These are phyloP conservation scores for Parachaetomium inaequale DNA, from an alignment of 495 filamentous ascomycete genomes.

Conservation along the genomic window DNA sequence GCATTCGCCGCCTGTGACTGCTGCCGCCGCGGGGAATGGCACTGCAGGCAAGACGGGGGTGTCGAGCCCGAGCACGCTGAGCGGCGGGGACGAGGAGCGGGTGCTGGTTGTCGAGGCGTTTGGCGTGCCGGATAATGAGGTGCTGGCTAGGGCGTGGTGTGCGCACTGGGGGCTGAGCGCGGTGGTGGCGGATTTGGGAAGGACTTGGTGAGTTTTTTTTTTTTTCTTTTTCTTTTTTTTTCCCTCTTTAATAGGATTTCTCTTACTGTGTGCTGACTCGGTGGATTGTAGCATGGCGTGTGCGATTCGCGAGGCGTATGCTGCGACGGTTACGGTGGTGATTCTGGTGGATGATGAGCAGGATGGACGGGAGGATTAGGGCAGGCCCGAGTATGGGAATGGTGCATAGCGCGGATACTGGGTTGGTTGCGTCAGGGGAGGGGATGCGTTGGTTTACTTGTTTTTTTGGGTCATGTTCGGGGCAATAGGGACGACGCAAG, in stretches of 20 bases:
- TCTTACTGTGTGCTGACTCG: conserved; percentile 16
- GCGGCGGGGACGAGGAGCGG: conserved; percentile 46
- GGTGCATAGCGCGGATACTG: background rate
- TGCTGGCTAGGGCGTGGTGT: conserved; percentile 70
- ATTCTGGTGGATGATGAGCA: conserved; percentile 51
- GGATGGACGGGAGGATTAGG: conserved; percentile 23
- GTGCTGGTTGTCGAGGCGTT: conserved; percentile 68
- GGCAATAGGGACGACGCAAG: background rate
- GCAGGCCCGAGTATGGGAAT: background rate
- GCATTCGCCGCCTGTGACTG: conserved; percentile 18
- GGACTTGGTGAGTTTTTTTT: conserved; percentile 55
- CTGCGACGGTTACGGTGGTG: conserved; percentile 63
- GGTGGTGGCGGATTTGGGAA: conserved; percentile 59
- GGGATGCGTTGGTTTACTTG: background rate
- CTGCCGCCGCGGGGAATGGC: background rate
- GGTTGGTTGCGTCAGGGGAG: background rate
- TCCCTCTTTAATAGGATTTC: background rate
- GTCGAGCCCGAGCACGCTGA: conserved; percentile 21
- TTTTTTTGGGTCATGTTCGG: background rate
- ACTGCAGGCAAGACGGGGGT: conserved; percentile 6
- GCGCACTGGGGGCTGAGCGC: conserved; percentile 65
- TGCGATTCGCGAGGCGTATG: conserved; percentile 67
- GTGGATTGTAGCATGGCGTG: conserved; percentile 54
- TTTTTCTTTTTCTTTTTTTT: background rate
- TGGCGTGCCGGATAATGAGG: conserved; percentile 67